Conservation (phyloP, 78 protist genomes). For the Dictyostelium capitatum region DNA sequence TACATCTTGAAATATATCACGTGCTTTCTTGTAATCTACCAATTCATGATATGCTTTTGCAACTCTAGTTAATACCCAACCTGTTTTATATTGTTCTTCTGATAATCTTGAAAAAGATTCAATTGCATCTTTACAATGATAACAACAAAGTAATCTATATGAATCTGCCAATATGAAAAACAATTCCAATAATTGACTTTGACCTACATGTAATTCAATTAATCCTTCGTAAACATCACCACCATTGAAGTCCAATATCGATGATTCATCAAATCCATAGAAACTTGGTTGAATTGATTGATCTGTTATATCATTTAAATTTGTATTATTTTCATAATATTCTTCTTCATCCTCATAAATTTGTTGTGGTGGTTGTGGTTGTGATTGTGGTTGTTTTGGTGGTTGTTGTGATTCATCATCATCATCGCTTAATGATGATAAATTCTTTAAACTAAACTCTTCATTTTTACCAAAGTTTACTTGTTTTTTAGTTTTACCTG, state of each 20-base stretch:
- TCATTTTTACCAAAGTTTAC: conserved; percentile 47
- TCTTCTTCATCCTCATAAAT: neutral
- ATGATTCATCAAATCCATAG: conserved; percentile 22
- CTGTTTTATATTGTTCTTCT: conserved; percentile 59
- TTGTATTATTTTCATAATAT: neutral
- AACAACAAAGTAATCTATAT: conserved; percentile 39
- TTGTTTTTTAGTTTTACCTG: conserved; percentile 26
- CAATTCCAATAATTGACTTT: conserved; percentile 9
- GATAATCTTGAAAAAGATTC: conserved; percentile 51
- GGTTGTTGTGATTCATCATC: neutral
- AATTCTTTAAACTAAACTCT: conserved; percentile 20
- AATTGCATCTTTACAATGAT: conserved; percentile 57
- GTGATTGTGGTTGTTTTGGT: neutral
- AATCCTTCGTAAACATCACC: neutral
- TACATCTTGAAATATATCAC: conserved; percentile 35
- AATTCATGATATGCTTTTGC: conserved; percentile 77
- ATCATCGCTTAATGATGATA: neutral
- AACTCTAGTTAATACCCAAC: conserved; percentile 70
- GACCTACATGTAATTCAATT: conserved; percentile 18
- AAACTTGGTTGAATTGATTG: conserved; percentile 6
- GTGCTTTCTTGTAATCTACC: conserved; percentile 42
- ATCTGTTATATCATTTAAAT: neutral
- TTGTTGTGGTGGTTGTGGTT: neutral
- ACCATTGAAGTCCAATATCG: neutral
- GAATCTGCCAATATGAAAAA: conserved; percentile 27